phyloP scores from a whole-genome alignment of 768 basidiomycete genomes.

The Suillus plorans region DNA sequence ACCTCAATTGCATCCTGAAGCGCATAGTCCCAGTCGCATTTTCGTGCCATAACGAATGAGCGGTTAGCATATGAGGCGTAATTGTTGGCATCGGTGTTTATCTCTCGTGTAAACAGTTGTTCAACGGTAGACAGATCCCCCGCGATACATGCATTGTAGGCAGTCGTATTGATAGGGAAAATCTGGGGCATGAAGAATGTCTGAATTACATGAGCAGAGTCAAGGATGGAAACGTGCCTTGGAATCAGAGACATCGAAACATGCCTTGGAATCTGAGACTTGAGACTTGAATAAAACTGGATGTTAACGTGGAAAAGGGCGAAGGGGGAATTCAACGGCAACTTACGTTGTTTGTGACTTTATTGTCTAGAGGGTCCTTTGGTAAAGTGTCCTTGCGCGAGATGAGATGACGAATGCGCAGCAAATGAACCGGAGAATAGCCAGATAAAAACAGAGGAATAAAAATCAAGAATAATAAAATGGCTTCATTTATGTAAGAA shows the following conservation, averaged over 20 bases:
- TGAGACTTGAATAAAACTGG: background rate
- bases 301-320: background rate
- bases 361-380: background rate
- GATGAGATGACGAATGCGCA: background rate
- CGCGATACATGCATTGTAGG: background rate
- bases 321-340: background rate
- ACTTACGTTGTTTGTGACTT: background rate
- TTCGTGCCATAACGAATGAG: background rate
- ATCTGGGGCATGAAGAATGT: background rate
- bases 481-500: background rate
- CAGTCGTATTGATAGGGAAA: accelerated
- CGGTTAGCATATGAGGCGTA: background rate
- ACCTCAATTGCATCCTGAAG: background rate
- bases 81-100: background rate
- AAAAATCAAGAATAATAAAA: background rate
- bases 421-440: background rate
- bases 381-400: background rate
- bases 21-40: background rate
- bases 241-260: background rate
- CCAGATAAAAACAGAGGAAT: background rate
- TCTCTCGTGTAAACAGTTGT: background rate
- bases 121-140: background rate
- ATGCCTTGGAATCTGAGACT: background rate
- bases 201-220: background rate
- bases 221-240: background rate